Evolutionary conservation across 768 basidiomycete genomes (phyloP).

Genomic region (Gloeophyllum trabeum): DNA sequence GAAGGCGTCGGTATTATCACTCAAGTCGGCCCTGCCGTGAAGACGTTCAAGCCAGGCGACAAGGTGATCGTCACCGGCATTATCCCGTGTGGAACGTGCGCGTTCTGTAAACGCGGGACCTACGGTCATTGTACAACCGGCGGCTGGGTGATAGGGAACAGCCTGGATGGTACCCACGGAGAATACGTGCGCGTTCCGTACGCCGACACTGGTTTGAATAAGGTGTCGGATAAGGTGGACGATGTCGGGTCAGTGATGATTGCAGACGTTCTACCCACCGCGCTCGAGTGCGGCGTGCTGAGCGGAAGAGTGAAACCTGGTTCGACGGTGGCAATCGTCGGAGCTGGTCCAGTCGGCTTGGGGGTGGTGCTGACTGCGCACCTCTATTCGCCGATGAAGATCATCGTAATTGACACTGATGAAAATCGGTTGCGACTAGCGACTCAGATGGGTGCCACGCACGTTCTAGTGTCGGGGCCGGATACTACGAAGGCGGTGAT

Average conservation of each 20-base stretch:
- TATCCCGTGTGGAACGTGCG: slow-evolving; percentile 12
- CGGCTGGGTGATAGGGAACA: slow-evolving; percentile 15
- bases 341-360: slow-evolving; percentile 14
- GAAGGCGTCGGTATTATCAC: slow-evolving; percentile 26
- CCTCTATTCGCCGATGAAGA: slow-evolving; percentile 11
- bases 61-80: slow-evolving; percentile 8
- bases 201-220: slow-evolving; percentile 11
- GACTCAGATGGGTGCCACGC: slow-evolving; percentile 12
- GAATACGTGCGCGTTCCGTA: slow-evolving; percentile 14
- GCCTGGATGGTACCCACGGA: slow-evolving; percentile 14
- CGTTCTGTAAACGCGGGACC: slow-evolving; percentile 10
- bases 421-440: slow-evolving; percentile 10
- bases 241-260: slow-evolving; percentile 12
- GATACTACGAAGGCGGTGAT: slow-evolving; percentile 10
- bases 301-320: slow-evolving; percentile 13
- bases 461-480: slow-evolving; percentile 10
- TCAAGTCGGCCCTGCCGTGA: slow-evolving; percentile 18
- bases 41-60: slow-evolving; percentile 21
- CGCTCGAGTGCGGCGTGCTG: slow-evolving; percentile 14
- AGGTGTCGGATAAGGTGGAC: slow-evolving; percentile 5
- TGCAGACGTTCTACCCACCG: slow-evolving; percentile 15
- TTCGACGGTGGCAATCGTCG: slow-evolving; percentile 12
- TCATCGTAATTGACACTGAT: slow-evolving; percentile 14
- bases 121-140: slow-evolving; percentile 12
- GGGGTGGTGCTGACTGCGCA: slow-evolving; percentile 11